Evolutionary conservation across 1,139 yeast species (phyloP).

Genomic region (Hanseniaspora sp.): DNA sequence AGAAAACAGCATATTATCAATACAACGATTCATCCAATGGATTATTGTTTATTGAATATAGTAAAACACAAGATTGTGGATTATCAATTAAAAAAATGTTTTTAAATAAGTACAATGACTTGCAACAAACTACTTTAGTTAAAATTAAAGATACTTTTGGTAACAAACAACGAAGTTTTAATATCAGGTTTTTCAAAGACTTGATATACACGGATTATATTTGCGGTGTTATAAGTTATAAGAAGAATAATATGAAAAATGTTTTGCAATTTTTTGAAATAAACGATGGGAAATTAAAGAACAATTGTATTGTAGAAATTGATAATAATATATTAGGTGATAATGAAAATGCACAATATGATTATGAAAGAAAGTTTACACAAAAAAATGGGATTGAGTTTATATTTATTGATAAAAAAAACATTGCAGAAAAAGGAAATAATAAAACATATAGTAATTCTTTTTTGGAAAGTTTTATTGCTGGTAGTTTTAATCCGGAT

Average conservation of each 20-base stretch:
- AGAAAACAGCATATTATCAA: not conserved
- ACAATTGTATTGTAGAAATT: not conserved
- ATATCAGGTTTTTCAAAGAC: not conserved
- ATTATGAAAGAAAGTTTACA: not conserved
- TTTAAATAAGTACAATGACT: not conserved
- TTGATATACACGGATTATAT: not conserved
- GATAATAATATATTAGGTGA: not conserved
- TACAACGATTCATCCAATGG: not conserved
- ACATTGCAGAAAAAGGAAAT: not conserved
- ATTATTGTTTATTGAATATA: not conserved
- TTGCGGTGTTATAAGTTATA: not conserved
- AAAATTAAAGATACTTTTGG: not conserved
- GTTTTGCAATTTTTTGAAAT: not conserved
- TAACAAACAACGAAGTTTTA: not conserved
- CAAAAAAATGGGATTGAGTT: not conserved
- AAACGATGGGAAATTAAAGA: not conserved
- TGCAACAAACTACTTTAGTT: not conserved
- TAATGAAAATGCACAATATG: not conserved
- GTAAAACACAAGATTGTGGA: not conserved
- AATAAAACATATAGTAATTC: not conserved
- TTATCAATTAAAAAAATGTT: conserved; percentile 1
- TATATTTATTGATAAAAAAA: not conserved
- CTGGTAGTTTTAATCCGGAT: not conserved
- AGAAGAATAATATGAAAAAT: not conserved
- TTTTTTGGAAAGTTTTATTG: not conserved